phyloP scores from a whole-genome alignment of 2,329 filamentous ascomycete species.

The Coniochaeta hoffmannii region DNA sequence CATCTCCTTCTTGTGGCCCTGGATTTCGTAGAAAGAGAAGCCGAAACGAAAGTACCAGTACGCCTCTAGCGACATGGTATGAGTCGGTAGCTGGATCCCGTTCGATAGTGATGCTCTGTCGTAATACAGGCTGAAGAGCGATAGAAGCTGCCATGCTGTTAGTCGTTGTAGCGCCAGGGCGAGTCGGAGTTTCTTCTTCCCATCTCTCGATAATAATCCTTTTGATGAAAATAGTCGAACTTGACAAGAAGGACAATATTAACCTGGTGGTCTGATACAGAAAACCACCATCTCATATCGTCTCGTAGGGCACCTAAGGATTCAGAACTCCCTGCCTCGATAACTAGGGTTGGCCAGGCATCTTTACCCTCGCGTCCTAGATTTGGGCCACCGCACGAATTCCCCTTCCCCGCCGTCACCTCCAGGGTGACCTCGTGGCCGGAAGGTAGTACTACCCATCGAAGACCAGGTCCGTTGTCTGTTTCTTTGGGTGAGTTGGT shows the following conservation, averaged over 20 bases:
- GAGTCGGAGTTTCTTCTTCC: conserved; percentile 2
- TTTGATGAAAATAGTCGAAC: neutral
- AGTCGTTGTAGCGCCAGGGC: neutral
- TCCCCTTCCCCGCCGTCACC: conserved; percentile 3
- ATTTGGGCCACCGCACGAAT: conserved; percentile 4
- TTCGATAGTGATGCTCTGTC: conserved; percentile 2
- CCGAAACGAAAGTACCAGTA: conserved; percentile 8
- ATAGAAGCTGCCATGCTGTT: neutral
- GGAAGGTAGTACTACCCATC: conserved; percentile 1
- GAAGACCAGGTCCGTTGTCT: neutral
- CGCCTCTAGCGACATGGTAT: conserved; percentile 5
- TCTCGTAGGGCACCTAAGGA: conserved; percentile 1
- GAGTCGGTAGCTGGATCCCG: neutral
- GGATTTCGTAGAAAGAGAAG: conserved; percentile 7
- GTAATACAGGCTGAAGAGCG: neutral
- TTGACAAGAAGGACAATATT: conserved; percentile 2
- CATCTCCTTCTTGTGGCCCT: conserved; percentile 5
- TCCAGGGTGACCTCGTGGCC: conserved; percentile 3
- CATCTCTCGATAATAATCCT: conserved; percentile 4
- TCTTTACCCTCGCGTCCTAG: neutral
- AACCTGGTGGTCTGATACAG: conserved; percentile 3
- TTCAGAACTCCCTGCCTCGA: conserved; percentile 1
- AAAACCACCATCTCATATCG: conserved; percentile 5
- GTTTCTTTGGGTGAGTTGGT: neutral
- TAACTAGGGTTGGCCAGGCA: conserved; percentile 2